These are phyloP conservation scores for Zasmidium cellare DNA, from an alignment of 2,329 filamentous ascomycete species.

Conservation along the genomic window DNA sequence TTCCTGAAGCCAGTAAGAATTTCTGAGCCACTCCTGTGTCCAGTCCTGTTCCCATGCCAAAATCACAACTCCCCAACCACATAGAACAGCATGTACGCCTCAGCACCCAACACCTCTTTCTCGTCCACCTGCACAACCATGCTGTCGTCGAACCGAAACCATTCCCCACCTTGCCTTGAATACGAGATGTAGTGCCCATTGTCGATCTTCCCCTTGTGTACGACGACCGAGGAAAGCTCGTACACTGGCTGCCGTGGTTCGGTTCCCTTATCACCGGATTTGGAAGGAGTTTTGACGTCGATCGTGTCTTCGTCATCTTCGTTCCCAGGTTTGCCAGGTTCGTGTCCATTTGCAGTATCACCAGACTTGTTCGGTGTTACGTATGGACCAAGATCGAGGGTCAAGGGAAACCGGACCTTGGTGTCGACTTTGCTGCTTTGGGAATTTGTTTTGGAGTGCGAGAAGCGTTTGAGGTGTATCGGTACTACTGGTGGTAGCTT, in stretches of 20 bases:
- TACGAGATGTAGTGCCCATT: slow-evolving; percentile 93
- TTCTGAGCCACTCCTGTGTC: neutral
- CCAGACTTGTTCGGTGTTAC: slow-evolving; percentile 48
- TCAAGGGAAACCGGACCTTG: slow-evolving; percentile 79
- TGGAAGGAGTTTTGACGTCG: slow-evolving; percentile 15
- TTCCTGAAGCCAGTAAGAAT: no score
- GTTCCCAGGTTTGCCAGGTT: slow-evolving; percentile 9
- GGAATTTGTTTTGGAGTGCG: slow-evolving; percentile 52
- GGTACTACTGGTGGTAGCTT: slow-evolving; percentile 84
- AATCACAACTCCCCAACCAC: slow-evolving; percentile 26
- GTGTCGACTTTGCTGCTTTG: slow-evolving; percentile 89
- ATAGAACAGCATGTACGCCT: slow-evolving; percentile 92
- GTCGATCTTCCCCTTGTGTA: slow-evolving; percentile 90
- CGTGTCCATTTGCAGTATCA: slow-evolving; percentile 41
- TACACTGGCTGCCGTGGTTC: slow-evolving; percentile 64
- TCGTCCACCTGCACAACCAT: slow-evolving; percentile 82
- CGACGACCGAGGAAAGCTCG: slow-evolving; percentile 84
- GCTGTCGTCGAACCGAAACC: slow-evolving; percentile 96
- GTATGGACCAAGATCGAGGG: slow-evolving; percentile 88
- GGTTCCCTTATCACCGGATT: slow-evolving; percentile 1
- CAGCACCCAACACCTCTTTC: slow-evolving; percentile 79
- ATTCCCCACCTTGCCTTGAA: slow-evolving; percentile 78
- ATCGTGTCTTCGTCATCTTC: slow-evolving; percentile 20
- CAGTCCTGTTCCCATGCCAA: neutral
- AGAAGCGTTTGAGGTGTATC: slow-evolving; percentile 75